A percentile compares a stretch with the other conserved stretches of the same genome.
Evolutionary conservation across 305 asterid species (phyloP).

Genomic region (Plantago rigida): DNA sequence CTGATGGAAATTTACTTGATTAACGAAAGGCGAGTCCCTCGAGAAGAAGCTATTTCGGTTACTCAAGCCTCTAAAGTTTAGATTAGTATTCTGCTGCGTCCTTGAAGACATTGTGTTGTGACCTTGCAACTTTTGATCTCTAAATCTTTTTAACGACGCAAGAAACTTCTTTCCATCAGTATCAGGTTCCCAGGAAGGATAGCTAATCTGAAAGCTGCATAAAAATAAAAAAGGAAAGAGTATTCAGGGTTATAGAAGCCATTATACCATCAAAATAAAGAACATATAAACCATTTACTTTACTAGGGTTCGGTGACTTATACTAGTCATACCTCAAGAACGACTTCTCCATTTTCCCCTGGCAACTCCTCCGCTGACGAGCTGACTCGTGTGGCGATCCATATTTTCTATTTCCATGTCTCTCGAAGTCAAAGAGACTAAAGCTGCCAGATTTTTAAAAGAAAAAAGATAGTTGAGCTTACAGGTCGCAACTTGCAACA

Average conservation of each 20-base stretch:
- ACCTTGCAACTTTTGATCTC: constrained; percentile 59
- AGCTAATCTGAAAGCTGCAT: constrained; percentile 67
- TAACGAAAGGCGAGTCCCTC: constrained; percentile 33
- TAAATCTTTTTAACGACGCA: constrained; percentile 43
- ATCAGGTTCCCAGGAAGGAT: constrained; percentile 81
- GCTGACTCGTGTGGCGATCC: constrained; percentile 63
- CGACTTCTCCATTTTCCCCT: constrained; percentile 97
- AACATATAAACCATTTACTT: too few species aligned
- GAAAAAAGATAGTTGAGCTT: constrained; percentile 1
- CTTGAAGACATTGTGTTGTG: constrained; percentile 28
- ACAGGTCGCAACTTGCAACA: background rate
- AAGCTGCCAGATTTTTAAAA: constrained; percentile 42
- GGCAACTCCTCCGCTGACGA: constrained; percentile 64
- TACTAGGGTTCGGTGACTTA: too few species aligned
- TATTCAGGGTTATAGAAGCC: too few species aligned
- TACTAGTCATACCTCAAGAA: constrained; percentile 55
- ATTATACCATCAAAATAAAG: too few species aligned
- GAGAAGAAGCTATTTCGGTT: constrained; percentile 37
- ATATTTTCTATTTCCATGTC: constrained; percentile 74
- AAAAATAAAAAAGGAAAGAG: background rate
- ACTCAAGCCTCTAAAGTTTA: constrained; percentile 31
- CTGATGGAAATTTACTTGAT: constrained; percentile 34
- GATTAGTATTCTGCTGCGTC: constrained; percentile 41
- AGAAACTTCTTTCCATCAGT: constrained; percentile 68
- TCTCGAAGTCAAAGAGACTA: constrained; percentile 70